phyloP scores from a whole-genome alignment of 2,329 filamentous ascomycete genomes.

The Colletotrichum sp. region DNA sequence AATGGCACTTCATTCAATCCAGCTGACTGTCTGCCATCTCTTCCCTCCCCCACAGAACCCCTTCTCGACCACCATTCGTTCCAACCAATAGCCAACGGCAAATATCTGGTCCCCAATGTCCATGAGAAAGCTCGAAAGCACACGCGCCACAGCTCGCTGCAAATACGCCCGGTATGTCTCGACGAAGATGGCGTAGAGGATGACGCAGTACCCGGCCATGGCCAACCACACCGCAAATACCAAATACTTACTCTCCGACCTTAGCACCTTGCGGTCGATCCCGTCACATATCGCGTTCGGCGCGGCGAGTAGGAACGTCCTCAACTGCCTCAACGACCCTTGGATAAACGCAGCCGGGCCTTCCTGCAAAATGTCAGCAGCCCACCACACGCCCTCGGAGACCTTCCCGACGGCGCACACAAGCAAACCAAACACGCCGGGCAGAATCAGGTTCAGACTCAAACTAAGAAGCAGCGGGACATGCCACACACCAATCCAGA shows the following conservation, averaged over 20 bases:
- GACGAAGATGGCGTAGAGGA: constrained; percentile 21
- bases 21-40: background rate
- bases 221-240: constrained; percentile 18
- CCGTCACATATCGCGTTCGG: background rate
- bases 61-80: background rate
- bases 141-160: background rate
- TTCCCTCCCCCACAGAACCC: background rate
- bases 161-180: background rate
- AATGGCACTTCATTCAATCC: background rate
- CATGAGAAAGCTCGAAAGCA: background rate
- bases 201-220: background rate
- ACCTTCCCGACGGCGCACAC: background rate
- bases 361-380: background rate
- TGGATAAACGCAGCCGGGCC: background rate
- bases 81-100: background rate
- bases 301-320: background rate
- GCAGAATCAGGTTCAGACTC: background rate
- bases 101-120: background rate
- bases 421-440: background rate
- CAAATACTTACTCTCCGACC: background rate
- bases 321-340: background rate
- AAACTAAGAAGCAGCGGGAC: background rate
- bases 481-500: constrained; percentile 4
- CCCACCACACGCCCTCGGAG: background rate
- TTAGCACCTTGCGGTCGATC: background rate